These are phyloP conservation scores for Apiospora saccharicola DNA, from an alignment of 2,329 filamentous ascomycete genomes.

Conservation along the genomic window DNA sequence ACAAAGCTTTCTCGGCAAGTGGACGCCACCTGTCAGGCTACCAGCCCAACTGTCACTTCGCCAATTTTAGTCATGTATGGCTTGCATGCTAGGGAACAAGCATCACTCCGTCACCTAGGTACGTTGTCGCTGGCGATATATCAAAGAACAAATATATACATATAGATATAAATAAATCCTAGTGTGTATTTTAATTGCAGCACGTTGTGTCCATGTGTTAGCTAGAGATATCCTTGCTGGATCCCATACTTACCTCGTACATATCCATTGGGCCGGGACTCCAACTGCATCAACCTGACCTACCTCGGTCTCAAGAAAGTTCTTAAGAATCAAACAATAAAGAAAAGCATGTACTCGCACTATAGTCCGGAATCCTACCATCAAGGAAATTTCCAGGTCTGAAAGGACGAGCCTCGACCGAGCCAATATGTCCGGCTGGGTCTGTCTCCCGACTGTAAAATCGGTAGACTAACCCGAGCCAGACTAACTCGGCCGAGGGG, in stretches of 20 bases:
- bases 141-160: no score
- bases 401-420: constrained; percentile 61
- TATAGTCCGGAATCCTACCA: constrained; percentile 69
- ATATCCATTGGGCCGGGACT: no score
- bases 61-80: neutral
- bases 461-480: constrained; percentile 35
- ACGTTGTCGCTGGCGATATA: neutral
- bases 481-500: constrained; percentile 28
- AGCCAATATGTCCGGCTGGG: constrained; percentile 29
- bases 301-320: neutral
- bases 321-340: neutral
- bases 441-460: constrained; percentile 30
- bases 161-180: no score
- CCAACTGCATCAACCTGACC: neutral
- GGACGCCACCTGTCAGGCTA: neutral
- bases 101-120: neutral
- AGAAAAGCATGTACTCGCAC: constrained; percentile 61
- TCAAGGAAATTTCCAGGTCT: constrained; percentile 62
- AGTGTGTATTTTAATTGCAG: no score
- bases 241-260: no score
- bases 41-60: neutral
- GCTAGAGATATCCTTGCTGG: no score
- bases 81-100: neutral
- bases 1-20: constrained; percentile 6
- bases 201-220: no score